phyloP scores from a whole-genome alignment of 163 green algal genomes.

The Scenedesmus sp. region DNA sequence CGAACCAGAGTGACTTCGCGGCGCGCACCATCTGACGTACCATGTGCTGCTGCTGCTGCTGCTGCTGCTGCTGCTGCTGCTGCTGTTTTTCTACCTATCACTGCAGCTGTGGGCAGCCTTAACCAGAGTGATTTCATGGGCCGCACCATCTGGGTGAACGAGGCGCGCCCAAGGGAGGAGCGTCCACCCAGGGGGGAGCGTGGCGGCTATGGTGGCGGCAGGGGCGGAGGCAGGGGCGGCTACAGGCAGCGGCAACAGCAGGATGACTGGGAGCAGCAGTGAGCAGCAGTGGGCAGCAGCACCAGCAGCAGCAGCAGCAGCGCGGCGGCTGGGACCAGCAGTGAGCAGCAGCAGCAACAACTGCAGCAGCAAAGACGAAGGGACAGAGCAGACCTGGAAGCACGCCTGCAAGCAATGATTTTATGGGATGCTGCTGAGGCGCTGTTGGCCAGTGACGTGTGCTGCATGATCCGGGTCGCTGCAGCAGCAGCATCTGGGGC shows the following conservation, averaged over 20 bases:
- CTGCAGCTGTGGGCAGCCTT: not conserved
- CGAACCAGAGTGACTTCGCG: too few relatives aligned
- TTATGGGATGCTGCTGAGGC: too few relatives aligned
- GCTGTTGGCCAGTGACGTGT: too few relatives aligned
- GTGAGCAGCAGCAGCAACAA: not conserved
- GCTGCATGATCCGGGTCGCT: too few relatives aligned
- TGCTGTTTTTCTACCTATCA: not conserved
- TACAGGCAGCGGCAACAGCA: not conserved
- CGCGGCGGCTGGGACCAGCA: not conserved
- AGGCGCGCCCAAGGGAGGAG: constrained; percentile 26
- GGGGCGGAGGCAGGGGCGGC: not conserved
- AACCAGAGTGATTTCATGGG: constrained; percentile 44
- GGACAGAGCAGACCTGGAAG: not conserved
- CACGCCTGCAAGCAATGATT: too few relatives aligned
- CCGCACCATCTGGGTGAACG: constrained; percentile 27
- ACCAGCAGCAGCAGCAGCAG: not conserved
- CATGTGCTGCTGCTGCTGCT: not conserved
- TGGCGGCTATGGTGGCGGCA: not conserved
- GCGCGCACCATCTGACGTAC: too few relatives aligned
- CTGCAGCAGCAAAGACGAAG: not conserved
- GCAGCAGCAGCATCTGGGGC: too few relatives aligned
- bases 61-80: not conserved
- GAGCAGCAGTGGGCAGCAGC: not conserved
- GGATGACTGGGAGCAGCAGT: not conserved
- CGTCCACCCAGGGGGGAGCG: not conserved